Base-by-base conservation (phyloP, 441 rosid genomes). In the Jatropha multifida region DNA sequence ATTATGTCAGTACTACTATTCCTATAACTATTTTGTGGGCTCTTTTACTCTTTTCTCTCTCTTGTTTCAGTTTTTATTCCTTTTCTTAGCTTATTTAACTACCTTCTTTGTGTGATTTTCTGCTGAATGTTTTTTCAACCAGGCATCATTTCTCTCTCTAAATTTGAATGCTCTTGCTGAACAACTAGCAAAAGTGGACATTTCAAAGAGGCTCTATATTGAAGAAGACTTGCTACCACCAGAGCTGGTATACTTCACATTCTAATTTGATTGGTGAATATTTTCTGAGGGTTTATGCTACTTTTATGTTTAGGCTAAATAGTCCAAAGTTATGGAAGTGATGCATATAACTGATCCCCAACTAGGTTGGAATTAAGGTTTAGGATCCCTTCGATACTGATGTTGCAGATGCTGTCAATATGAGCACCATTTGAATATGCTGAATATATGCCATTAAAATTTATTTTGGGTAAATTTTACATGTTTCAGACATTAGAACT, bases 71-170 rank as follows among this genome's bases (percentile, higher is more conserved):
- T 14, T 56, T 12, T 18, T 46, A 37, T 52, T 26, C 13, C 12
- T 2, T 20, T 9, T 2, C 55, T 63, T 40, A 7, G 61, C 51
- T 73, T 73, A 13, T 15, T 51, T 15, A 51, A 32, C 60, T 72
- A 52, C 44, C 32, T 64, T 60, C 71, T 8, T 49, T 20, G 41
- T 11, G 2, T 70, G 37, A 51, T 63, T 56, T 65, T 48, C 40
- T 51, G 14, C 7, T 27, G 46, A 13, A 40, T 81, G 61, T 46
- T 44, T 74, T 72, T 75, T 4, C 38, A 14, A 68, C 64, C 72
- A 94, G 97, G 88, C 83, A 10, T 83, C 88, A 32, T 86, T 86
- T 78, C 86, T 92, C 74, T 91, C 96, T 52, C 82, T 92, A 73
- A 82, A 92, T 84, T 77, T 92, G 78, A 81, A 83, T 65, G 86